Percentiles rank a stretch among this genome's conserved stretches.
phyloP scores from a whole-genome alignment of 352 stramenopile genomes.

The Phytophthora uliginosa region DNA sequence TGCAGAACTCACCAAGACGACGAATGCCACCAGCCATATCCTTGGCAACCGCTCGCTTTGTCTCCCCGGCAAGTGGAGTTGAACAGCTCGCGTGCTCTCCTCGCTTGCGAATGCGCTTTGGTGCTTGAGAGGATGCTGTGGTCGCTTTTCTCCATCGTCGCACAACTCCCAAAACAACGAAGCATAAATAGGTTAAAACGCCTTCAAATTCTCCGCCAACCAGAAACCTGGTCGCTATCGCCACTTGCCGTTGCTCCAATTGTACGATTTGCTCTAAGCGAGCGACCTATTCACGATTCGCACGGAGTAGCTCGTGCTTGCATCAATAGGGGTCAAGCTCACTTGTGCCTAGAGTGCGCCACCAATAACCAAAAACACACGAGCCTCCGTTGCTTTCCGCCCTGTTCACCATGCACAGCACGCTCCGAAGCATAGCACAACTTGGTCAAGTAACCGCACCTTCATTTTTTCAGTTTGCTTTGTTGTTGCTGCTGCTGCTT shows the following conservation, averaged over 20 bases:
- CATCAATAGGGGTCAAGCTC: background rate
- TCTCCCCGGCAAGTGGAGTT: constrained; percentile 20
- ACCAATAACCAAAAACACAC: background rate
- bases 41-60: constrained; percentile 26
- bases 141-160: constrained; percentile 43
- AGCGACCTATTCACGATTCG: background rate
- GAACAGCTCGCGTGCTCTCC: constrained; percentile 34
- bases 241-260: background rate
- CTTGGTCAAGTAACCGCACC: constrained; percentile 27
- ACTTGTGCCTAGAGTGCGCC: background rate
- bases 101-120: constrained; percentile 45
- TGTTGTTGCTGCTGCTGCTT: background rate
- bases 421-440: background rate
- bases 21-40: constrained; percentile 42
- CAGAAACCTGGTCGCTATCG: background rate
- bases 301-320: background rate
- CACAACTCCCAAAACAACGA: constrained; percentile 46
- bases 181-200: constrained; percentile 14
- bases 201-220: constrained; percentile 12
- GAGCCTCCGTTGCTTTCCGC: background rate
- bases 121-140: constrained; percentile 34
- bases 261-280: background rate
- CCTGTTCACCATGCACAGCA: constrained; percentile 9
- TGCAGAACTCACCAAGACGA: constrained; percentile 43
- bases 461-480: constrained; percentile 37